These are phyloP conservation scores for Knoxia roxburghii DNA, from an alignment of 257 asterid species.

Conservation along the genomic window DNA sequence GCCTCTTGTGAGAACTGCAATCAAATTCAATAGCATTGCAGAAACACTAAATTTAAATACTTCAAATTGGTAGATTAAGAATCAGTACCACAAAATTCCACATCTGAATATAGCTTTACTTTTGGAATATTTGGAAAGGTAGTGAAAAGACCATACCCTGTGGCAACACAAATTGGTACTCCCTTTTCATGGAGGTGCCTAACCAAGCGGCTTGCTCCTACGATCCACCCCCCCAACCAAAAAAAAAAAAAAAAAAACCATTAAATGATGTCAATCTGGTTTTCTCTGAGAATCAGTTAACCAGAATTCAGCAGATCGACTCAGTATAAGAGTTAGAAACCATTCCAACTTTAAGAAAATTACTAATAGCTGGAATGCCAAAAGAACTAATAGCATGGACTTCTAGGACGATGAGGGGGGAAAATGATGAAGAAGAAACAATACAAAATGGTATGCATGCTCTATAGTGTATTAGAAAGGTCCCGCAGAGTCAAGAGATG, in stretches of 20 bases:
- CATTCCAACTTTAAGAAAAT: neutral
- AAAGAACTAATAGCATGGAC: neutral
- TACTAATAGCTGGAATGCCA: neutral
- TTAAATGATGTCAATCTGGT: neutral
- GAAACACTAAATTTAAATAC: neutral
- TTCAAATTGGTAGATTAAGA: constrained; percentile 7
- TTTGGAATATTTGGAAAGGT: too few species aligned
- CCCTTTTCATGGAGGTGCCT: constrained; percentile 79
- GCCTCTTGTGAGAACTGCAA: constrained; percentile 78
- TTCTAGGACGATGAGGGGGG: neutral
- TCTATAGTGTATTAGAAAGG: neutral
- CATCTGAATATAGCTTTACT: neutral
- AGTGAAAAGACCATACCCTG: constrained; percentile 49
- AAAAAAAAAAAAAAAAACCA: constrained; percentile 11
- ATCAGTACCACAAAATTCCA: neutral
- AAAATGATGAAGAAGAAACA: neutral
- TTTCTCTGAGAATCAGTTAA: neutral
- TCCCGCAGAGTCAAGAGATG: neutral
- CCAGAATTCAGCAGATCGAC: neutral
- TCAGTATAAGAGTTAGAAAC: neutral
- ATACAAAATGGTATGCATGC: neutral
- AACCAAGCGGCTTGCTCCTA: constrained; percentile 73
- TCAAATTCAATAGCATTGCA: constrained; percentile 18
- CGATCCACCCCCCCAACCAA: constrained; percentile 20
- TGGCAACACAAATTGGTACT: constrained; percentile 86